Conservation (phyloP, 2,329 filamentous ascomycete genomes). For the Fusarium sp. region DNA sequence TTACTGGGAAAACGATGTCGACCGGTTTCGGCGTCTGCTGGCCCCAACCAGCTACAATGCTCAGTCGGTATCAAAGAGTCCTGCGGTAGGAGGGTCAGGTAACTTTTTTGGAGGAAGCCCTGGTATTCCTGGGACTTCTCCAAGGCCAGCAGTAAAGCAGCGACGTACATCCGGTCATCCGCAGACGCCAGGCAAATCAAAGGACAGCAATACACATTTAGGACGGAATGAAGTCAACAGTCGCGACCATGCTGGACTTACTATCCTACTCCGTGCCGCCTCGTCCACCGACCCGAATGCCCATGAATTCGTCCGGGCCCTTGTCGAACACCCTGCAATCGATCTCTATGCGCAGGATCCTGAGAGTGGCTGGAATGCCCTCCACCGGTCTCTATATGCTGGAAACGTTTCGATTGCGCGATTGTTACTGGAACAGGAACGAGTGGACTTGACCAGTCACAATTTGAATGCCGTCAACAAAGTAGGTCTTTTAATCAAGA, state of each 20-base stretch:
- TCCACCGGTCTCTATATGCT: slow-evolving; percentile 90
- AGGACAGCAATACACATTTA: slow-evolving; percentile 57
- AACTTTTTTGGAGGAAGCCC: slow-evolving; percentile 53
- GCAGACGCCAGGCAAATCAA: slow-evolving; percentile 56
- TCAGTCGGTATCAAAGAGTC: slow-evolving; percentile 66
- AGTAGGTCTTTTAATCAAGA: slow-evolving; percentile 84
- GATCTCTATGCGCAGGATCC: slow-evolving; percentile 89
- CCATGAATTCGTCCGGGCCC: slow-evolving; percentile 77
- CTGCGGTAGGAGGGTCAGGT: slow-evolving; percentile 54
- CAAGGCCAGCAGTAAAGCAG: slow-evolving; percentile 60
- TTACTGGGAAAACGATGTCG: slow-evolving; percentile 98
- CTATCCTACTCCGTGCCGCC: slow-evolving; percentile 84
- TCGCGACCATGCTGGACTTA: slow-evolving; percentile 83
- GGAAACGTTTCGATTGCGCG: slow-evolving; percentile 90
- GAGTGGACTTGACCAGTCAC: slow-evolving; percentile 70
- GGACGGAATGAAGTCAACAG: slow-evolving; percentile 80
- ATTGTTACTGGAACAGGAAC: slow-evolving; percentile 81
- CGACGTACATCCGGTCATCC: slow-evolving; percentile 65
- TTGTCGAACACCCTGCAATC: slow-evolving; percentile 83
- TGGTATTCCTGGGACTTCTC: slow-evolving; percentile 60
- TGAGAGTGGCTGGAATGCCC: slow-evolving; percentile 95
- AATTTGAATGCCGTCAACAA: slow-evolving; percentile 69
- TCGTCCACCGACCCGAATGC: slow-evolving; percentile 78
- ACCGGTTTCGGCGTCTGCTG: slow-evolving; percentile 90
- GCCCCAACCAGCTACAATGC: slow-evolving; percentile 72